Base-by-base conservation (phyloP, 2,329 filamentous ascomycete genomes). In the Chaetomium olivaceum region DNA sequence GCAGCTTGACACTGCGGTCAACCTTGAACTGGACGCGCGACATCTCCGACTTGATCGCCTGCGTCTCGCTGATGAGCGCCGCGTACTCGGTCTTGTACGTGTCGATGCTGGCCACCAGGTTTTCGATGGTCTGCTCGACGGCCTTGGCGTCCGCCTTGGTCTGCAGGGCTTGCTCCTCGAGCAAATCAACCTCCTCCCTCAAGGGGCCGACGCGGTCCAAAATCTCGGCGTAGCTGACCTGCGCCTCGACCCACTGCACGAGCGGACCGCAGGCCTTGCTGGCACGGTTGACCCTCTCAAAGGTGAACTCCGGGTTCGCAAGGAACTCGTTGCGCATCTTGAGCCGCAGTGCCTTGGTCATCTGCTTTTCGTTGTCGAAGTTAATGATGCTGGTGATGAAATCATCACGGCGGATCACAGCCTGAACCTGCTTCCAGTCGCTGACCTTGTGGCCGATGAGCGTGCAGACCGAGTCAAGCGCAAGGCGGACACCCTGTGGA, bases 371-470 rank as follows among this genome's bases (percentile, higher is more conserved):
- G 74, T 97, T 99, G 81, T 97, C 91, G 75, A 97, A 99, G 77
- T 92, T 93, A 77, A 98, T 91, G 74, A 99, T 99, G 79, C 92
- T 97, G 58, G 93, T 91, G 78, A 99, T 98, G 79, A 99, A 99
- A 75, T 98, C 94, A 74, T 98, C 95, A 64, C 88, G 88, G 73
- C 94, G 91, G 66, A 99, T 88, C 68, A 98, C 91, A 61, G 86
- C 89, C 77, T 96, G 91, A 67, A 98, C 92, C 14, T 87, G 89
- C 81, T 93, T 97, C 95, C 95, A 99, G 75, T 91, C 92, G 65
- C 89, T 87, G 67, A 92, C 89, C 77, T 91, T 95, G 80, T 98
- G 92, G 16, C 94, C 94, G 62, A 99, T 87, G 57, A 99, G 81
- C 0, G 93, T 95, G 80, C 95, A 98, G 6, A 99, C 96, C n/a